Base-by-base conservation (phyloP, 2,329 filamentous ascomycete genomes). In the Coniosporium tulheliwenetii region DNA sequence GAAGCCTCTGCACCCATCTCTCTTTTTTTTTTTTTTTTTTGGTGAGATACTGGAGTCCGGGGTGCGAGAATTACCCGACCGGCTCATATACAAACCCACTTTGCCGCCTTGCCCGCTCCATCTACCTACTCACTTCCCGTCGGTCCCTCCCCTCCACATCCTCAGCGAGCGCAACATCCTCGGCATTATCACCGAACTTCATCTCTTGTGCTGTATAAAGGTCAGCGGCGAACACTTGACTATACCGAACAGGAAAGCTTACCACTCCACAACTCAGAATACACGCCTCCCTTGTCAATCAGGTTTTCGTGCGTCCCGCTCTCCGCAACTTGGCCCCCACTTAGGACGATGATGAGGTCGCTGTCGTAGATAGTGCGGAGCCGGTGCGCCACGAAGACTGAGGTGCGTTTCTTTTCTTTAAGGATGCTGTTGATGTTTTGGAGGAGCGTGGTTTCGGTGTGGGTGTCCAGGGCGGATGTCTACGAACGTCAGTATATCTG, bases 291-390 rank as follows among this genome's bases (percentile, higher is more conserved):
- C 12, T 65, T 67, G 49, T 91, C 81, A 45, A 96, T 76, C 43
- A 98, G 63, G 57, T 91, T 75, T 44, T 81, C 73, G 59, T 98
- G 91, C 12, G 83, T 93, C 10, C 91, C 91, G 59, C 75, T 77
- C 64, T 96, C 91, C 2, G 79, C 85, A n/a, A 96, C 86, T 10
- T 67, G 68, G 0, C 91, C 91, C 44, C 83, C 79, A 55, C 79
- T 81, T 42, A 96, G 65, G 32, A 96, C 91, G 51, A 96, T 87
- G 50, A 96, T 96, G 51, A 87, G 66, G 60, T 96, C 70, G 33
- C 84, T 84, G 53, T 96, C 91, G 53, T 84, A 93, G 48, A 98
- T 95, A 0, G 91, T 96, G 40, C 89, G 75, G 44, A 98, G 64
- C 13, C 91, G 75, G 60, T 96, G 91, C 5, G 91, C 91, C 5